Evolutionary conservation across 78 protist species (phyloP).

Genomic region (Chrysochromulina parva): DNA sequence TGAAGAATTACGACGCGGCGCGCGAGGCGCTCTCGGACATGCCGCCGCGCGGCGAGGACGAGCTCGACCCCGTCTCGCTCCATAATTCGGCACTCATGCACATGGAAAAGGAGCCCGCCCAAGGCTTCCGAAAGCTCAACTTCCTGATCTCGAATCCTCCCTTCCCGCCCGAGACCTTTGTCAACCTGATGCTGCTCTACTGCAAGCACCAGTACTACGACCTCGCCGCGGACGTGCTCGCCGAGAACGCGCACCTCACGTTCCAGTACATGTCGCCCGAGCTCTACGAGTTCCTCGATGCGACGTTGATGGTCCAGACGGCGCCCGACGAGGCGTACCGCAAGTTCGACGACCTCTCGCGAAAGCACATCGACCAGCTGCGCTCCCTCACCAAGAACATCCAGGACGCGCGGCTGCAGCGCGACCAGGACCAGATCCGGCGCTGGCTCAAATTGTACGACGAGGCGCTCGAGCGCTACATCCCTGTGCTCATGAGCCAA

Average conservation of each 20-base stretch:
- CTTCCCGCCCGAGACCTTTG: slow-evolving; percentile 83
- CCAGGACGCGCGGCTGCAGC: slow-evolving; percentile 37
- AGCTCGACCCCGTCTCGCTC: slow-evolving; percentile 84
- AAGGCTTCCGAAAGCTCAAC: slow-evolving; percentile 71
- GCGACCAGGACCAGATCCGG: not conserved
- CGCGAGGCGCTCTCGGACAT: slow-evolving; percentile 74
- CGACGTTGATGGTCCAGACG: slow-evolving; percentile 59
- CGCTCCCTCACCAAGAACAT: slow-evolving; percentile 67
- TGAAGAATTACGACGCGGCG: slow-evolving; percentile 61
- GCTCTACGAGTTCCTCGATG: slow-evolving; percentile 70
- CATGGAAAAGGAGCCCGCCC: slow-evolving; percentile 70
- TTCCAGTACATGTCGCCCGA: slow-evolving; percentile 40
- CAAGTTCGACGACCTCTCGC: slow-evolving; percentile 61
- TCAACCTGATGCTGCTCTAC: slow-evolving; percentile 78
- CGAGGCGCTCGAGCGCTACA: slow-evolving; percentile 60
- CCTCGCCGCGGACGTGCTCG: slow-evolving; percentile 73
- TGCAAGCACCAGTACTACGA: slow-evolving; percentile 68
- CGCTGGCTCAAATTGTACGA: slow-evolving; percentile 53
- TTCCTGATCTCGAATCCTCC: slow-evolving; percentile 71
- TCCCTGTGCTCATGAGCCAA: slow-evolving; percentile 78
- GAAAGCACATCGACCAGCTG: slow-evolving; percentile 50
- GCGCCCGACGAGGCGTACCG: slow-evolving; percentile 67
- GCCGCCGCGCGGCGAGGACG: slow-evolving; percentile 82
- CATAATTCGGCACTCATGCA: slow-evolving; percentile 83
- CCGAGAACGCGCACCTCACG: slow-evolving; percentile 66